phyloP scores from a whole-genome alignment of 495 filamentous ascomycete species.

The Margaritispora aquatica region DNA sequence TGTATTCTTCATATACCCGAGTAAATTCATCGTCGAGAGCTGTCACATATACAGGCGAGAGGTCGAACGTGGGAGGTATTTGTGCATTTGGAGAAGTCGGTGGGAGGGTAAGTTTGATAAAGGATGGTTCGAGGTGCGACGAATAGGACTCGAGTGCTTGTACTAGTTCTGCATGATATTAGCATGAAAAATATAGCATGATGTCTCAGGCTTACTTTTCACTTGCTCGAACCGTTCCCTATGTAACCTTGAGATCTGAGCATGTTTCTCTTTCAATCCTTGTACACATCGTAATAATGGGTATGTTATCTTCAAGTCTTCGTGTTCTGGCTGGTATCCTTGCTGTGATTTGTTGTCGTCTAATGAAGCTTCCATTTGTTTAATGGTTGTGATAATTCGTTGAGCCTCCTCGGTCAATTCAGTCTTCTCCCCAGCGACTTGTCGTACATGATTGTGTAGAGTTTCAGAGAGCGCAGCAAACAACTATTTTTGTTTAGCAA shows the following conservation, averaged over 20 bases:
- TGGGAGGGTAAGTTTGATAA: constrained; percentile 74
- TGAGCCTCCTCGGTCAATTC: constrained; percentile 82
- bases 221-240: constrained; percentile 89
- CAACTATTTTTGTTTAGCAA: constrained; percentile 49
- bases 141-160: constrained; percentile 93
- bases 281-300: constrained; percentile 75
- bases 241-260: constrained; percentile 70
- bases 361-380: constrained; percentile 88
- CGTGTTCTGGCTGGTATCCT: constrained; percentile 53
- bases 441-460: constrained; percentile 73
- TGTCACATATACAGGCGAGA: constrained; percentile 82
- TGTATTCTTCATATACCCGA: constrained; percentile 92
- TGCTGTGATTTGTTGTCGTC: constrained; percentile 63
- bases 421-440: constrained; percentile 80
- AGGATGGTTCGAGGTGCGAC: constrained; percentile 82
- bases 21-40: constrained; percentile 86
- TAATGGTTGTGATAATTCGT: constrained; percentile 73
- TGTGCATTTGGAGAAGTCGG: constrained; percentile 68
- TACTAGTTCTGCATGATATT: constrained; percentile 62
- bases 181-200: constrained; percentile 1
- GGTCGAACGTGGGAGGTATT: constrained; percentile 75
- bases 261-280: constrained; percentile 77
- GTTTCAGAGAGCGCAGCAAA: constrained; percentile 85
- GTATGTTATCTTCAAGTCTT: constrained; percentile 66
- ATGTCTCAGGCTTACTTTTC: constrained; percentile 59